Conservation (phyloP, 192 early-diverging fungal species). For the Allomyces macrogynus region DNA sequence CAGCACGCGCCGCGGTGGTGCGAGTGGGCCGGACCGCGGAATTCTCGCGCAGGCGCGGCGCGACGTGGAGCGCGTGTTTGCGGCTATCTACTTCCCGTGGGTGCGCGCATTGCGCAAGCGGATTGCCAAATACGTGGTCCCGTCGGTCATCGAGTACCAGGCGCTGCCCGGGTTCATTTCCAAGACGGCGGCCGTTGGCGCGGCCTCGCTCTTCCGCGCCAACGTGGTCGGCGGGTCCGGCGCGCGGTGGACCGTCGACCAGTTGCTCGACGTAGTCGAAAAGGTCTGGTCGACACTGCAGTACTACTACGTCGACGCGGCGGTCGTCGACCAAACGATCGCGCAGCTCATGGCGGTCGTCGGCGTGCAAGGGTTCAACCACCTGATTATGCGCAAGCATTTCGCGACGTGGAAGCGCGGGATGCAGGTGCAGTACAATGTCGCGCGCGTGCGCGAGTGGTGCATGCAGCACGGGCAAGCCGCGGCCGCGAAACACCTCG, state of each 20-base stretch:
- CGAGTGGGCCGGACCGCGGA: too few relatives aligned
- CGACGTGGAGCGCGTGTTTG: conserved; percentile 75
- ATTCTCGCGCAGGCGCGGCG: conserved; percentile 60
- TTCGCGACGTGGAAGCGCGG: conserved; percentile 99
- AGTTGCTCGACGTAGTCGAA: conserved; percentile 80
- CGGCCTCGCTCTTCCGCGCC: conserved; percentile 32
- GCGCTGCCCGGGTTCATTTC: conserved; percentile 73
- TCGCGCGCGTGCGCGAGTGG: conserved; percentile 97
- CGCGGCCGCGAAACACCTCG: conserved; percentile 72
- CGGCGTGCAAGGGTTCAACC: conserved; percentile 88
- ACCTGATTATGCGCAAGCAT: conserved; percentile 91
- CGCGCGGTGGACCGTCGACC: conserved; percentile 42
- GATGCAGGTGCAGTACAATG: conserved; percentile 99
- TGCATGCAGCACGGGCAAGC: conserved; percentile 84
- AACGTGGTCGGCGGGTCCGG: too few relatives aligned
- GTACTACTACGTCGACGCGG: conserved; percentile 88
- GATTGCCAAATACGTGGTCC: conserved; percentile 81
- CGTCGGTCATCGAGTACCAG: conserved; percentile 90
- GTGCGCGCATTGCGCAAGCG: conserved; percentile 93
- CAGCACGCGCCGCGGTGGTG: too few relatives aligned
- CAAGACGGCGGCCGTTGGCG: conserved; percentile 57
- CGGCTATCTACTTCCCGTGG: conserved; percentile 95
- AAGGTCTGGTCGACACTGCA: conserved; percentile 89
- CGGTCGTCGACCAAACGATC: conserved; percentile 79
- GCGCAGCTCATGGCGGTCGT: conserved; percentile 85